phyloP scores from a whole-genome alignment of 1,284 basidiomycete species.

The Pseudozyma sp. region DNA sequence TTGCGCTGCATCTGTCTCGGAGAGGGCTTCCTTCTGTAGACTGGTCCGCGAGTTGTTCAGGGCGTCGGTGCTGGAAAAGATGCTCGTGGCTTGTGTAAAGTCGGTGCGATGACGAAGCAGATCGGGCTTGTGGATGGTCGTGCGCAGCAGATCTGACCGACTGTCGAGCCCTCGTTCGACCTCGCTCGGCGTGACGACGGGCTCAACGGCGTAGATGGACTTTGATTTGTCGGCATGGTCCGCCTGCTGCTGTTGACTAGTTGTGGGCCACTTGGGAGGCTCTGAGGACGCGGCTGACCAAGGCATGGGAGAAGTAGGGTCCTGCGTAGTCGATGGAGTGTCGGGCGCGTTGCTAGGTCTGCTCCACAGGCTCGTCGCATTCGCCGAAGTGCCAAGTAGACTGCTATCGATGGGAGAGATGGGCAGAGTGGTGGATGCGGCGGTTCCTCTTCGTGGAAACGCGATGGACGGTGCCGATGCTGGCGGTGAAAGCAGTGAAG shows the following conservation, averaged over 20 bases:
- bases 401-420: slow-evolving; percentile 53
- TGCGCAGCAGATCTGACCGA: slow-evolving; percentile 4
- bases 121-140: slow-evolving; percentile 18
- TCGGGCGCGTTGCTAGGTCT: slow-evolving; percentile 36
- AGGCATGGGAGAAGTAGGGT: slow-evolving; percentile 23
- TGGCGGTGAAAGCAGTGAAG: slow-evolving; percentile 18
- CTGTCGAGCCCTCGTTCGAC: slow-evolving; percentile 10
- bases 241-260: slow-evolving; percentile 7
- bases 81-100: slow-evolving; percentile 45
- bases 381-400: slow-evolving; percentile 44
- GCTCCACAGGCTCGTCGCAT: slow-evolving; percentile 49
- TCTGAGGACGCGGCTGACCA: slow-evolving; percentile 29
- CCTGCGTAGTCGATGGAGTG: slow-evolving; percentile 42
- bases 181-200: slow-evolving; percentile 24
- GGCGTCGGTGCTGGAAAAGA: slow-evolving; percentile 36
- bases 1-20: slow-evolving; percentile 4
- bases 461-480: slow-evolving; percentile 7
- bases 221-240: not conserved
- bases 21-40: slow-evolving; percentile 24
- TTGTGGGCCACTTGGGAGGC: slow-evolving; percentile 29
- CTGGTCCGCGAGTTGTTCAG: slow-evolving; percentile 23
- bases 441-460: slow-evolving; percentile 20
- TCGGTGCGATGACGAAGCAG: slow-evolving; percentile 33
- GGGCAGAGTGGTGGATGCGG: slow-evolving; percentile 13
- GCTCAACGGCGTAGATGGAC: slow-evolving; percentile 24